Evolutionary conservation across 345 rosid species (phyloP).

Genomic region (Melastoma malabathricum): DNA sequence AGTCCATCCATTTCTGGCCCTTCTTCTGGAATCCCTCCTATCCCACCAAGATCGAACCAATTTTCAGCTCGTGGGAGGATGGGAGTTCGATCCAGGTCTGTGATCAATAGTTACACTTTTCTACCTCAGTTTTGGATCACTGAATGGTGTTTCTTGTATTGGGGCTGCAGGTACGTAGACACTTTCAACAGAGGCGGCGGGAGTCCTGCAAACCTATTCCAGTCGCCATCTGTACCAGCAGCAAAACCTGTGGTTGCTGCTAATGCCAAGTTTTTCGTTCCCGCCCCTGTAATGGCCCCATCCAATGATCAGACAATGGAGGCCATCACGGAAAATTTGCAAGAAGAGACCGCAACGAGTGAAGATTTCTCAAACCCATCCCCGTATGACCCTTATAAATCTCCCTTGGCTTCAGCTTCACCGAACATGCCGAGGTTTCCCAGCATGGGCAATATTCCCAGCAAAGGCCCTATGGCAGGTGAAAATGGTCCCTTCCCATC

Average conservation of each 20-base stretch:
- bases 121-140: background rate
- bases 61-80: constrained; percentile 81
- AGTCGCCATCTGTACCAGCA: constrained; percentile 49
- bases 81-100: constrained; percentile 80
- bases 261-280: constrained; percentile 77
- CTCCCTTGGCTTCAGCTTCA: constrained; percentile 15
- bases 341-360: constrained; percentile 20
- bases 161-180: constrained; percentile 57
- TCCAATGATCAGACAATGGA: constrained; percentile 32
- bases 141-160: background rate
- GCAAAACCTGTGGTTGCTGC: constrained; percentile 56
- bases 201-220: constrained; percentile 40
- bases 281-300: constrained; percentile 21
- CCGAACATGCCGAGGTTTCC: constrained; percentile 48
- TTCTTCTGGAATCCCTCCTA: constrained; percentile 65
- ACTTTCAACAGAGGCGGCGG: constrained; percentile 64
- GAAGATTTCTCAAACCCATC: constrained; percentile 33
- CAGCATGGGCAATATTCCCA: constrained; percentile 38
- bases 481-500: constrained; percentile 16
- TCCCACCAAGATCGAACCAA: constrained; percentile 65
- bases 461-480: constrained; percentile 13
- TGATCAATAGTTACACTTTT: too few relatives aligned
- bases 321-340: constrained; percentile 34
- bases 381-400: constrained; percentile 2
- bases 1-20: constrained; percentile 37